A percentile compares a stretch with the other conserved stretches of the same genome.
phyloP scores from a whole-genome alignment of 345 rosid species.

The Cardamine chenopodiifolia region DNA sequence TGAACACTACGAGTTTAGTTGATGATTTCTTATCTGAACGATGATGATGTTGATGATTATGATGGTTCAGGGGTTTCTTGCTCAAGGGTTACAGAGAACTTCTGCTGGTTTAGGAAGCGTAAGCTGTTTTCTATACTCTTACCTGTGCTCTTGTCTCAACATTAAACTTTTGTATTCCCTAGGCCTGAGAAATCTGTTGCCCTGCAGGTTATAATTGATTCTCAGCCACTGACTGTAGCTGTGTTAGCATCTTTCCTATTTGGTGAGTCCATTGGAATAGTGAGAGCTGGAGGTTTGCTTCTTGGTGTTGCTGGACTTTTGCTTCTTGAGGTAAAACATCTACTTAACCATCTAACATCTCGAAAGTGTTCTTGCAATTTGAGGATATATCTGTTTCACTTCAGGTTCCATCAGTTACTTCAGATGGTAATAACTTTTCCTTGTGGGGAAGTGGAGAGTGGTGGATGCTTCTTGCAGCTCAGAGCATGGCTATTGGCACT shows the following conservation, averaged over 20 bases:
- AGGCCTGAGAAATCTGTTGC: background rate
- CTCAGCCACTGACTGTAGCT: slow-evolving; percentile 91
- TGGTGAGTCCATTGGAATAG: slow-evolving; percentile 80
- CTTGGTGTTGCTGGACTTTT: slow-evolving; percentile 87
- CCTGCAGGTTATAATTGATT: slow-evolving; percentile 85
- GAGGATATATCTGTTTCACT: slow-evolving; percentile 17
- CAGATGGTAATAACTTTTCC: slow-evolving; percentile 58
- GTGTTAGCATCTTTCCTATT: slow-evolving; percentile 78
- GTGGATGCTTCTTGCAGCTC: slow-evolving; percentile 99
- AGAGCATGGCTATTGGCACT: slow-evolving; percentile 94
- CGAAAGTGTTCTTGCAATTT: background rate
- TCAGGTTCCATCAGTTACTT: slow-evolving; percentile 67
- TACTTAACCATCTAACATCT: background rate
- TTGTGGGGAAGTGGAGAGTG: slow-evolving; percentile 97
- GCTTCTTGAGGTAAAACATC: slow-evolving; percentile 72
- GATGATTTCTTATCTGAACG: background rate
- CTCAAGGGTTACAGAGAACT: slow-evolving; percentile 85
- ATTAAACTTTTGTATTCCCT: background rate
- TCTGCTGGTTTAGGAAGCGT: slow-evolving; percentile 97
- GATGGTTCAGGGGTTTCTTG: slow-evolving; percentile 79
- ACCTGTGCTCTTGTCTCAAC: too few relatives aligned
- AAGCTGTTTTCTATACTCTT: slow-evolving; percentile 23
- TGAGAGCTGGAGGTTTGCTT: slow-evolving; percentile 75
- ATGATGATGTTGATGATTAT: too few relatives aligned
- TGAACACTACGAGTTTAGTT: background rate